A percentile compares a stretch with the other conserved stretches of the same genome.
Conservation (phyloP, 2,329 filamentous ascomycete genomes). For the Stagonosporopsis vannaccii region DNA sequence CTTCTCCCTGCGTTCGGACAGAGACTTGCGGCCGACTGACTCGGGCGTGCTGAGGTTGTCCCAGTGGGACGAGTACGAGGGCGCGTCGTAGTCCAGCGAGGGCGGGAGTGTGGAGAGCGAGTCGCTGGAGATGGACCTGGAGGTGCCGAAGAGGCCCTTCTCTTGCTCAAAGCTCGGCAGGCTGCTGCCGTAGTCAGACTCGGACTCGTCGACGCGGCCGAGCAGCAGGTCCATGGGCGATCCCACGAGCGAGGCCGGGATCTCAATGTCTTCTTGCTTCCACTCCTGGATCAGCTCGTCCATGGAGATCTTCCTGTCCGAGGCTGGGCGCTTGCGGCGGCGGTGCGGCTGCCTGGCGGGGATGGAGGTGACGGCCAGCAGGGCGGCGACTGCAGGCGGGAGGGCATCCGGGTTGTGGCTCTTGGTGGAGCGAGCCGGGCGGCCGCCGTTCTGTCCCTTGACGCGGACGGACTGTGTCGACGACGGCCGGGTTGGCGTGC, state of each 20-base stretch:
- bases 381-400: slow-evolving; percentile 63
- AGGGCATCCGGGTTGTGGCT: slow-evolving; percentile 55
- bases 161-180: slow-evolving; percentile 56
- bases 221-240: slow-evolving; percentile 63
- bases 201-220: slow-evolving; percentile 60
- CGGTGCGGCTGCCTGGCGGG: slow-evolving; percentile 57
- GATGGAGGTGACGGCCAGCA: slow-evolving; percentile 67
- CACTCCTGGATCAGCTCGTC: slow-evolving; percentile 64
- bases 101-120: slow-evolving; percentile 60
- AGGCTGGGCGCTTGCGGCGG: slow-evolving; percentile 50
- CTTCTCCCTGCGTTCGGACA: slow-evolving; percentile 54
- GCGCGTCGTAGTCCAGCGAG: slow-evolving; percentile 55
- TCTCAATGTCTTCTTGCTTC: slow-evolving; percentile 55
- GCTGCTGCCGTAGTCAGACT: slow-evolving; percentile 48
- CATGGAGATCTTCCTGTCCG: slow-evolving; percentile 59
- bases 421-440: slow-evolving; percentile 33
- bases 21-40: slow-evolving; percentile 37
- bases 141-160: slow-evolving; percentile 42
- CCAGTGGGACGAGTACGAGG: slow-evolving; percentile 55
- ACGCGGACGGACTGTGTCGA: slow-evolving; percentile 42
- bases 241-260: slow-evolving; percentile 51
- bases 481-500: slow-evolving; percentile 41
- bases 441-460: slow-evolving; percentile 41
- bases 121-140: slow-evolving; percentile 64
- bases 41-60: slow-evolving; percentile 46